Percentiles rank a stretch among this genome's conserved stretches.
phyloP scores from a whole-genome alignment of 1,139 yeast genomes.

The Yamadazyma atmosphaerica region DNA sequence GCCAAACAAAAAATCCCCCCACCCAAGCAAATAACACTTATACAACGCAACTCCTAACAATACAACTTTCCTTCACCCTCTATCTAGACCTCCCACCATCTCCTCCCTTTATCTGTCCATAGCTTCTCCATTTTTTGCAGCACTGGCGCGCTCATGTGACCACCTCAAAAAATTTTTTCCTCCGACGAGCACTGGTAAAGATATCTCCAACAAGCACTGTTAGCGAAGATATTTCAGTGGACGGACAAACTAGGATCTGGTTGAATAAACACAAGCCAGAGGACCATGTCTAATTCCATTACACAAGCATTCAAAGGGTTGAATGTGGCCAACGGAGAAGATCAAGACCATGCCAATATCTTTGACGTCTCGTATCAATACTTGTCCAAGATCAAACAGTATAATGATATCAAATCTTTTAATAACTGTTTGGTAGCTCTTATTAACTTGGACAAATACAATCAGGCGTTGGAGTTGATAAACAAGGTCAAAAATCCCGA shows the following conservation, averaged over 20 bases:
- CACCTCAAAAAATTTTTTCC: slow-evolving; percentile 5
- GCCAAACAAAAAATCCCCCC: background rate
- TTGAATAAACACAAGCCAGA: too few relatives aligned
- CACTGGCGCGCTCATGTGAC: slow-evolving; percentile 4
- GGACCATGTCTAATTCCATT: slow-evolving; percentile 42
- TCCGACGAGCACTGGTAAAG: slow-evolving; percentile 9
- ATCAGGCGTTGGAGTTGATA: slow-evolving; percentile 52
- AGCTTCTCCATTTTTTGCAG: background rate
- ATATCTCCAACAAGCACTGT: slow-evolving; percentile 11
- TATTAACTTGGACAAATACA: slow-evolving; percentile 70
- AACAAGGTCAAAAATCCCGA: slow-evolving; percentile 35
- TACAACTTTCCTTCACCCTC: too few relatives aligned
- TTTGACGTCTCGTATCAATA: slow-evolving; percentile 19
- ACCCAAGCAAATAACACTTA: too few relatives aligned
- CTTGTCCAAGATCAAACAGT: slow-evolving; percentile 32
- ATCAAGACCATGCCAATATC: slow-evolving; percentile 38
- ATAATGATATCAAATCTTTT: slow-evolving; percentile 52
- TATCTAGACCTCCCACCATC: too few relatives aligned
- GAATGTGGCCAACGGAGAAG: slow-evolving; percentile 28
- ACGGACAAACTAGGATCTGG: background rate
- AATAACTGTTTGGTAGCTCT: slow-evolving; percentile 67
- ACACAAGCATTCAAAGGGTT: slow-evolving; percentile 45
- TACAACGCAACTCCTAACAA: too few relatives aligned
- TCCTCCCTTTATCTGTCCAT: too few relatives aligned
- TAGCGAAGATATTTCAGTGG: too few relatives aligned